Base-by-base conservation (phyloP, 2,329 filamentous ascomycete genomes). In the Dactylellina cionopaga region DNA sequence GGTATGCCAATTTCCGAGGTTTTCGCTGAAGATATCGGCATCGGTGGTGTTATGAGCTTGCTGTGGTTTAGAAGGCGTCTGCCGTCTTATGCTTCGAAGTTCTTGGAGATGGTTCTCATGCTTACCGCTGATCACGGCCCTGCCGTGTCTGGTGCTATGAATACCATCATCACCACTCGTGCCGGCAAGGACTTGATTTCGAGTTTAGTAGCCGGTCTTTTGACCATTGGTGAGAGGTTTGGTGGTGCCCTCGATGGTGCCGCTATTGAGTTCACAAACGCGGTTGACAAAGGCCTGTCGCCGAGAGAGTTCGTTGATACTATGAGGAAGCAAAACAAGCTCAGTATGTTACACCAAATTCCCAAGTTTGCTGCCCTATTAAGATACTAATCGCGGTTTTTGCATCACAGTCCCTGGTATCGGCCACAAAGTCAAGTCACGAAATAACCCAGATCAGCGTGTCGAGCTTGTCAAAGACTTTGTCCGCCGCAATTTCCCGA, bases 41-140 rank as follows among this genome's bases (percentile, higher is more conserved):
- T 99, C 78, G 95, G 95, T 82, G 95, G 95, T 90, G 95, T 99
- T 84, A 99, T 99, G 95, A 97, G 95, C 74, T 89, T 99, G 68
- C 87, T 99, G 78, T 99, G 95, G 95, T 99, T 99, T 92, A 94
- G 95, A 80, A 93, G 95, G 83, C 91, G 95, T 80, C 90, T 99
- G 75, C 95, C 95, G 75, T 85, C 90, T 80, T 98, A 97, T 82
- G 95, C 95, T 80, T 96, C 92, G 87, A 96, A 96, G 85, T 99
- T 99, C 87, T 85, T 99, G 78, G 95, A 99, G 87, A 99, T 99
- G 95, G 95, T 99, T 77, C 94, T 99, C 82, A 99, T 99, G 95
- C 89, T 99, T 80, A 99, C 95, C 80, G 95, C 95, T 79, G 95
- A 99, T 81, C 95, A 99, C 89, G 95, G 95, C 83, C 95, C 95